Conservation (phyloP, 352 stramenopile species). For the Phytophthora fragariae region DNA sequence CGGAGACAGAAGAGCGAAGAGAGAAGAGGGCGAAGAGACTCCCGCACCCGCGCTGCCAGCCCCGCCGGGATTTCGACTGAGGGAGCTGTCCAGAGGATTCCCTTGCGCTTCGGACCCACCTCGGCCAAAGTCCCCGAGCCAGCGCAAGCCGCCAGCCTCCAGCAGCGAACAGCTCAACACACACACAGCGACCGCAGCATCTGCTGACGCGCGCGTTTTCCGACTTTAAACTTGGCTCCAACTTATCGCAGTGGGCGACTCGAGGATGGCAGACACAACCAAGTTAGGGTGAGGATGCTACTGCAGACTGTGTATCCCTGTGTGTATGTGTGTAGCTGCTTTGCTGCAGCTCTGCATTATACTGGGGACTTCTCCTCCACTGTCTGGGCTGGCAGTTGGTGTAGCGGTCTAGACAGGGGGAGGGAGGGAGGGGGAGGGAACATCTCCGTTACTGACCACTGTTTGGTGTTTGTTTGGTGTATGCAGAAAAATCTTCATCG, state of each 20-base stretch:
- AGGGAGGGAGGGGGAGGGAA: neutral
- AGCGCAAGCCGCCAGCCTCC: neutral
- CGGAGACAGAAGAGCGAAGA: neutral
- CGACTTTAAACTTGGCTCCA: conserved; percentile 21
- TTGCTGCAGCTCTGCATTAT: neutral
- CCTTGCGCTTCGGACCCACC: conserved; percentile 22
- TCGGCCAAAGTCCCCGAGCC: conserved; percentile 8
- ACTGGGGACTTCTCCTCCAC: neutral
- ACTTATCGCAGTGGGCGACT: conserved; percentile 39
- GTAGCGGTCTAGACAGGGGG: neutral
- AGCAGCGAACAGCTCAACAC: conserved; percentile 3
- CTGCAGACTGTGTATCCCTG: too few species aligned
- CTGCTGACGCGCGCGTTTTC: neutral
- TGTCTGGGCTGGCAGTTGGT: neutral
- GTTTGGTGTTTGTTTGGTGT: conserved; percentile 26
- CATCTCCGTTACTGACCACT: conserved; percentile 15
- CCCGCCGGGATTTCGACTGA: neutral
- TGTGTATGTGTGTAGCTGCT: too few species aligned
- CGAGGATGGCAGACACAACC: conserved; percentile 52
- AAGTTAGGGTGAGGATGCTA: conserved; percentile 47
- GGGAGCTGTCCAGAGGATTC: conserved; percentile 26
- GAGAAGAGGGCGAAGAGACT: neutral
- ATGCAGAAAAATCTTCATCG: conserved; percentile 92
- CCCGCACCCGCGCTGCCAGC: neutral
- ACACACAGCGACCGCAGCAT: neutral